Evolutionary conservation across 2,329 filamentous ascomycete genomes (phyloP), one percentile per base, ranked within the genome.

Genomic region (Ophiosphaerella korrae): DNA sequence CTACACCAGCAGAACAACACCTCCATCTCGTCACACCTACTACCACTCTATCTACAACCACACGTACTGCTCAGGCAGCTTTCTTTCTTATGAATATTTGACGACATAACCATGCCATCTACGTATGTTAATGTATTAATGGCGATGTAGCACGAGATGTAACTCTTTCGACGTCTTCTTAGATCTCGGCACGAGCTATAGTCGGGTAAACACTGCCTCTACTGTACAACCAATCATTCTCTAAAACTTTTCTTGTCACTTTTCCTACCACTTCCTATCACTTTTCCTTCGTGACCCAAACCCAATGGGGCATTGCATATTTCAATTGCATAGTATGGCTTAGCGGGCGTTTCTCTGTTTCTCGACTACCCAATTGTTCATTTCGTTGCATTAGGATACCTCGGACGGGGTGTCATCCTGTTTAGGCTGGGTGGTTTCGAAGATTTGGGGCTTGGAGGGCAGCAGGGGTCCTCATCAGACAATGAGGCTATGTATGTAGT

Each of bases 301-400:
- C 26, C 26, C 26, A 6, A 29, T 37, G 39, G 41, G 44, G 52
- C 53, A 50, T 44, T 33, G 42, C 41, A 53, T 48, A 50, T 55
- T 48, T 45, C 52, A 37, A 51, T 48, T 54, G 60, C 57, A 66
- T 60, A 50, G 60, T 61, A 66, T 63, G 59, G 57, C 63, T 42
- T 67, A 68, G 70, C 67, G 67, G 70, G 70, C 66, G 67, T 71
- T 68, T 55, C 50, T 53, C 52, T 58, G 46, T 40, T 45, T 35
- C 32, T 53, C 34, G 40, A 55, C 34, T 55, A 56, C 52, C 55
- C 47, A 58, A 50, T 53, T 58, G 46, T 44, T 50, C 54, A 42
- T 42, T 36, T 44, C 35, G 24, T 35, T 44, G 41, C 23, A 46
- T 42, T 13, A 41, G 11, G 24, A 49, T 21, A 18, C 42, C 41